Conservation (phyloP, 2,329 filamentous ascomycete species). For the Tolypocladium inflatum region DNA sequence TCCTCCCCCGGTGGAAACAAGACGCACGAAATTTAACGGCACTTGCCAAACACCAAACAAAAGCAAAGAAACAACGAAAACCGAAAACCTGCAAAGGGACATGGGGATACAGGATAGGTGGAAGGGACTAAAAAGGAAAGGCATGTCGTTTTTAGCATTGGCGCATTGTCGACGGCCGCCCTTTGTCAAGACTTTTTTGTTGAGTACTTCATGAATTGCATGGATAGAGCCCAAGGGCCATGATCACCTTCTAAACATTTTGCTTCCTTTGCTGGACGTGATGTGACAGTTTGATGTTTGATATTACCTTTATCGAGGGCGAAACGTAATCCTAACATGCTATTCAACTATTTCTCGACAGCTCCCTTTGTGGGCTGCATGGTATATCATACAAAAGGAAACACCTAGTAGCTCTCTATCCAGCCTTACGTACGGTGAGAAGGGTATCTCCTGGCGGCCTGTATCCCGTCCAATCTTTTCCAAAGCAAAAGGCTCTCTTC, state of each 20-base stretch:
- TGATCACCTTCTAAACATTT: constrained; percentile 3
- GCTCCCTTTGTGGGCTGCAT: background rate
- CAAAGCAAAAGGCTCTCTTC: background rate
- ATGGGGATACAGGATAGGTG: constrained; percentile 8
- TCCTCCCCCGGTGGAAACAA: background rate
- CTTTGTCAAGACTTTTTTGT: constrained; percentile 4
- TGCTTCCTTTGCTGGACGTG: too few species aligned
- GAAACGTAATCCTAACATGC: background rate
- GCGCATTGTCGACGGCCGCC: constrained; percentile 6
- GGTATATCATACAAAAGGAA: background rate
- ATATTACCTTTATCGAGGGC: background rate
- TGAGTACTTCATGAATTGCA: constrained; percentile 12
- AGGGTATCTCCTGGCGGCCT: background rate
- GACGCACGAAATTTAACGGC: background rate
- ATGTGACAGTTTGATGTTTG: background rate
- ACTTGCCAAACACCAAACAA: background rate
- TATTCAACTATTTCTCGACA: background rate
- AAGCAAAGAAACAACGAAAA: background rate
- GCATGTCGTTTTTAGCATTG: constrained; percentile 8
- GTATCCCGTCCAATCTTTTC: background rate
- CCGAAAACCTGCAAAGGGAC: background rate
- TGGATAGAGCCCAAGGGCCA: constrained; percentile 13
- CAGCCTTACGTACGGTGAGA: background rate
- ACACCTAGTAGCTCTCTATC: background rate
- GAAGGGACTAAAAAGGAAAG: background rate